Base-by-base conservation (phyloP, 495 filamentous ascomycete species). In the Penicillium mononematosum region DNA sequence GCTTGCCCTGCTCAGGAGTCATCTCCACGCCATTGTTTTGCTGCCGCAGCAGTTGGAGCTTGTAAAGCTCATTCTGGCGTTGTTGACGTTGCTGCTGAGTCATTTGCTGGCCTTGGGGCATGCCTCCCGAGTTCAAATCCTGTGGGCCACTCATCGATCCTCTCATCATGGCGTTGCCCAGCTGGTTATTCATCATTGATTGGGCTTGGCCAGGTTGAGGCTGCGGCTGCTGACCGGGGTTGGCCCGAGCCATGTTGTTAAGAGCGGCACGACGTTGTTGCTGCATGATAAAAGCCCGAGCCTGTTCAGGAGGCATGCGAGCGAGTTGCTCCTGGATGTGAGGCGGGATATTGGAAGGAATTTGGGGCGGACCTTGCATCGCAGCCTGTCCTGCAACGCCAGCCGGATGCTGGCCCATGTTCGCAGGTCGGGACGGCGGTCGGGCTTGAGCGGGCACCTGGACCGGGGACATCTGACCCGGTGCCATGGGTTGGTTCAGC, bases 401-500 rank as follows among this genome's bases (percentile, higher is more conserved):
- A 46, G 53, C 56, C 2, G 69, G 66, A 38, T 65, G 70, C 45
- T 74, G 70, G 3, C 65, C 63, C 65, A 71, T 69, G 16, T 65
- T 69, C 20, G 65, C 69, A 10, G 70, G 59, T 24, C 74, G 67
- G 9, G 75, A 75, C 6, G 71, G 70, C 51, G 75, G 72, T 46
- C 74, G 72, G 45, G 65, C 55, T 51, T 78, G 75, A 34, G 66
- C 65, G 39, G 69, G 60, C 10, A 67, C 66, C 49, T 75, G 76
- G 20, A 64, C 69, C 5, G 76, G 76, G 31, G 76, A 78, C 65
- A 78, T 77, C 45, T 78, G 75, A 22, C 66, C 66, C 5, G 77
- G 74, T 20, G 71, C 73, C 70, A 86, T 80, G 0, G 83, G 81
- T 47, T 80, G 79, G 39, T 83, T 87, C 39, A 86, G 70, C 72